These are phyloP conservation scores for Clavariopsis aquatica DNA, from an alignment of 495 filamentous ascomycete genomes.

Conservation along the genomic window DNA sequence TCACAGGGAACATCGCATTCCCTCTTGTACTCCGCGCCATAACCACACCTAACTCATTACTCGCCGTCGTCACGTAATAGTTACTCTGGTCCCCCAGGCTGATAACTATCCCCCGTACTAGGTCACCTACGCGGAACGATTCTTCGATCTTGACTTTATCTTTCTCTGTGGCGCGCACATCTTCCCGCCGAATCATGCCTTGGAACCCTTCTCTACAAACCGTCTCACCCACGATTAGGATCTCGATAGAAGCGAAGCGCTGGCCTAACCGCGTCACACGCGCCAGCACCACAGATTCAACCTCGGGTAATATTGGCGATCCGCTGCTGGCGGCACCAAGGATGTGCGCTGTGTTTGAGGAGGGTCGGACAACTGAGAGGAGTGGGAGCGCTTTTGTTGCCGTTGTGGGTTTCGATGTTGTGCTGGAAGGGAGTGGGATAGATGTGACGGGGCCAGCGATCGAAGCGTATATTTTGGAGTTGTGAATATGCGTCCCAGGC, in stretches of 20 bases:
- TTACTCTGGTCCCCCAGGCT: slow-evolving; percentile 82
- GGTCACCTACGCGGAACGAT: slow-evolving; percentile 89
- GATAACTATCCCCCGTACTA: slow-evolving; percentile 84
- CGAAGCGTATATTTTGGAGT: slow-evolving; percentile 71
- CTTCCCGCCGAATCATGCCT: slow-evolving; percentile 69
- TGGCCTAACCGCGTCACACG: slow-evolving; percentile 80
- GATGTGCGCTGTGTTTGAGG: slow-evolving; percentile 41
- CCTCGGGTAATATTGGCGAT: slow-evolving; percentile 74
- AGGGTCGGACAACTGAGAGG: slow-evolving; percentile 23
- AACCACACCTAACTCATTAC: slow-evolving; percentile 89
- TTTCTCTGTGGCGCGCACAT: slow-evolving; percentile 93
- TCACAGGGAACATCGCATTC: slow-evolving; percentile 86
- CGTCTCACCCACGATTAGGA: slow-evolving; percentile 72
- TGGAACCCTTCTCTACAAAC: slow-evolving; percentile 41
- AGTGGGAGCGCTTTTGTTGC: slow-evolving; percentile 46
- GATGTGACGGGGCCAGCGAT: slow-evolving; percentile 62
- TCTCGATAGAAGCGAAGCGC: slow-evolving; percentile 77
- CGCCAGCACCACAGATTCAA: slow-evolving; percentile 77
- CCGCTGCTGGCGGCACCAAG: slow-evolving; percentile 45
- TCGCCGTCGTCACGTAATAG: slow-evolving; percentile 87
- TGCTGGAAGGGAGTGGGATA: slow-evolving; percentile 46
- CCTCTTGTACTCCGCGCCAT: slow-evolving; percentile 89
- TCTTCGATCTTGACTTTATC: slow-evolving; percentile 88
- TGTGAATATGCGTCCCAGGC: slow-evolving; percentile 77
- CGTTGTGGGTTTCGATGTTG: slow-evolving; percentile 41